phyloP scores from a whole-genome alignment of 345 rosid genomes.

The Cardamine chenopodiifolia region DNA sequence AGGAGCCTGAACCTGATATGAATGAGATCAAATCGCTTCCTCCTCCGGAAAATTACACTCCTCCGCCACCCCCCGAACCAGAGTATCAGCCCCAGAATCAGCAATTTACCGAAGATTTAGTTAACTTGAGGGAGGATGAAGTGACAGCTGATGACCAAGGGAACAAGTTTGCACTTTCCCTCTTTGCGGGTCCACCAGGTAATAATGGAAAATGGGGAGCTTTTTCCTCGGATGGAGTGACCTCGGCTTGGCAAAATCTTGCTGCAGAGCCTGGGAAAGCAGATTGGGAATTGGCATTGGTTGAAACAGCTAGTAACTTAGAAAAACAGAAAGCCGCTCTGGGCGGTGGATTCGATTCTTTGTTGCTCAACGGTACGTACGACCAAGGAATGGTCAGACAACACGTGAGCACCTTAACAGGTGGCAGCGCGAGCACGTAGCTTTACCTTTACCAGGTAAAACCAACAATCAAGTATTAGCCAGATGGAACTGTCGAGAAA shows the following conservation, averaged over 20 bases:
- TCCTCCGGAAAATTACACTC: constrained; percentile 63
- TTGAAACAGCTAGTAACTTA: constrained; percentile 76
- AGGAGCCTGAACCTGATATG: constrained; percentile 59
- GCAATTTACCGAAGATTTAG: constrained; percentile 62
- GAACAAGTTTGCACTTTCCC: constrained; percentile 79
- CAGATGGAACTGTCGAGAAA: constrained; percentile 66
- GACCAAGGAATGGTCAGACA: constrained; percentile 94
- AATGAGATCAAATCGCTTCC: constrained; percentile 85
- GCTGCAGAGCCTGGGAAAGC: constrained; percentile 86
- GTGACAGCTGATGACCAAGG: constrained; percentile 88
- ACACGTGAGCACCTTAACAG: constrained; percentile 67
- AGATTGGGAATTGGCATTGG: constrained; percentile 95
- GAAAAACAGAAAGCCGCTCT: constrained; percentile 71
- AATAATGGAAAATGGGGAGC: constrained; percentile 84
- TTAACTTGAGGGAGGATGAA: constrained; percentile 72
- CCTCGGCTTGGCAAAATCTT: constrained; percentile 81
- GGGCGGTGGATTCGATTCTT: constrained; percentile 81
- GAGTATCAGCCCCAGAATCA: constrained; percentile 52
- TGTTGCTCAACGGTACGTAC: constrained; percentile 86
- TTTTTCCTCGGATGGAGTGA: constrained; percentile 70
- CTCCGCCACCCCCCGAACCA: constrained; percentile 58
- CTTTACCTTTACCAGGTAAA: constrained; percentile 61
- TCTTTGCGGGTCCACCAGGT: constrained; percentile 55
- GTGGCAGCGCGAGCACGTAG: constrained; percentile 86
- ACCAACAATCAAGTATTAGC: constrained; percentile 59